These are phyloP conservation scores for Penicillium sp. DNA, from an alignment of 2,329 filamentous ascomycete genomes.

Conservation along the genomic window DNA sequence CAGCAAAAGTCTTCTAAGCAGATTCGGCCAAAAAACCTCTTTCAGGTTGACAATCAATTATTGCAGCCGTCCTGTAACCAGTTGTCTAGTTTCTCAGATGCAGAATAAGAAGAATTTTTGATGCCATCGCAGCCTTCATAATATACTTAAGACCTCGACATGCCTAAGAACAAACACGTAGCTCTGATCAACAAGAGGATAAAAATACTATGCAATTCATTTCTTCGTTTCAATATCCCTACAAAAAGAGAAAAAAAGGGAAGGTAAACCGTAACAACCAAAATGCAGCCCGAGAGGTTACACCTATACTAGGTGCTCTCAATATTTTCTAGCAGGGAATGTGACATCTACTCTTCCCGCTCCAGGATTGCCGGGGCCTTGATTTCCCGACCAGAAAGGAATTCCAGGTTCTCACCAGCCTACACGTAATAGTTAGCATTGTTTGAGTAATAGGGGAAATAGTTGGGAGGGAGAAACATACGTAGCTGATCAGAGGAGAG, in stretches of 20 bases:
- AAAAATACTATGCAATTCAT: slow-evolving; percentile 19
- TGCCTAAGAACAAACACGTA: no score
- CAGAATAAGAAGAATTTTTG: no score
- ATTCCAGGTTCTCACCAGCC: slow-evolving; percentile 65
- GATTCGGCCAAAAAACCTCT: no score
- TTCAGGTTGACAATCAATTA: no score
- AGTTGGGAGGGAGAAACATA: slow-evolving; percentile 55
- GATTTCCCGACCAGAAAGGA: slow-evolving; percentile 60
- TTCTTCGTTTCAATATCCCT: slow-evolving; percentile 19
- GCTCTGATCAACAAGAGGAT: slow-evolving; percentile 8
- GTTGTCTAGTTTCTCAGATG: no score
- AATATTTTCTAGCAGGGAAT: background rate
- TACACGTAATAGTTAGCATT: slow-evolving; percentile 31
- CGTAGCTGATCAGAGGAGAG: slow-evolving; percentile 91
- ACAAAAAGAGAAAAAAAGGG: background rate
- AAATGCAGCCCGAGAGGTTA: background rate
- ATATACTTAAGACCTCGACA: no score
- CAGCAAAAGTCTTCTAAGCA: no score
- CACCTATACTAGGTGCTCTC: background rate
- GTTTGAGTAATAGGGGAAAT: background rate
- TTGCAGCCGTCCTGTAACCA: no score
- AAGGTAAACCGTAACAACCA: background rate
- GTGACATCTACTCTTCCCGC: slow-evolving; percentile 49
- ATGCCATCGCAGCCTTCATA: no score
- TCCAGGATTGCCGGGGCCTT: slow-evolving; percentile 66